Percentiles rank a stretch among this genome's conserved stretches.
Evolutionary conservation across 139 green algal species (phyloP).

Genomic region (Tetradesmus obliquus): DNA sequence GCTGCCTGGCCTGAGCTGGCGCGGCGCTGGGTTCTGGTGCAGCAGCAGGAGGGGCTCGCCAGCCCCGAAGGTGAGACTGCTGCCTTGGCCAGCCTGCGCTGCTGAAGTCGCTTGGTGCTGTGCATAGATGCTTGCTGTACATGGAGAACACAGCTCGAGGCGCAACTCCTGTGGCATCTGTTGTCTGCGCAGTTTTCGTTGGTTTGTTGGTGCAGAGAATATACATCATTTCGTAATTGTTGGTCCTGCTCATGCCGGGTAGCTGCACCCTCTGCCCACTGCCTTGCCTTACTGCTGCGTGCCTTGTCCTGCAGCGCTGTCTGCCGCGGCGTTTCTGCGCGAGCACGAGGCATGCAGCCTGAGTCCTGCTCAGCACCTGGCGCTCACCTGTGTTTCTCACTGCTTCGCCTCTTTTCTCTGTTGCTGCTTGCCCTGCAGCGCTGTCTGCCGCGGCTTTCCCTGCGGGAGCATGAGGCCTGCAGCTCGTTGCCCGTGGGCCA

Average conservation of each 20-base stretch:
- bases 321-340: constrained; percentile 9
- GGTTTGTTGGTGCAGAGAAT: too few relatives aligned
- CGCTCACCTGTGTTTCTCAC: too few relatives aligned
- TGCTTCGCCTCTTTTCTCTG: too few relatives aligned
- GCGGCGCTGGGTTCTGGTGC: constrained; percentile 21
- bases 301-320: constrained; percentile 6
- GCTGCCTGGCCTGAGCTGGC: constrained; percentile 25
- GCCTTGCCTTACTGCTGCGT: too few relatives aligned
- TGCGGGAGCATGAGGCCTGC: background rate
- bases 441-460: background rate
- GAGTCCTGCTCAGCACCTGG: constrained; percentile 34
- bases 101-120: background rate
- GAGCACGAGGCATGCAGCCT: background rate
- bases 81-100: background rate
- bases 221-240: too few relatives aligned
- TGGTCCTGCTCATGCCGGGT: background rate
- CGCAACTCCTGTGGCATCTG: too few relatives aligned
- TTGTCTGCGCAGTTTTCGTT: too few relatives aligned
- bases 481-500: background rate
- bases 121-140: background rate
- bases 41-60: constrained; percentile 19
- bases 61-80: background rate
- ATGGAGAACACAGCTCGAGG: too few relatives aligned
- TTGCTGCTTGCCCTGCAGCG: constrained; percentile 6
- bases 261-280: background rate